Conservation (phyloP, 345 rosid genomes). For the Turnera subulata region DNA sequence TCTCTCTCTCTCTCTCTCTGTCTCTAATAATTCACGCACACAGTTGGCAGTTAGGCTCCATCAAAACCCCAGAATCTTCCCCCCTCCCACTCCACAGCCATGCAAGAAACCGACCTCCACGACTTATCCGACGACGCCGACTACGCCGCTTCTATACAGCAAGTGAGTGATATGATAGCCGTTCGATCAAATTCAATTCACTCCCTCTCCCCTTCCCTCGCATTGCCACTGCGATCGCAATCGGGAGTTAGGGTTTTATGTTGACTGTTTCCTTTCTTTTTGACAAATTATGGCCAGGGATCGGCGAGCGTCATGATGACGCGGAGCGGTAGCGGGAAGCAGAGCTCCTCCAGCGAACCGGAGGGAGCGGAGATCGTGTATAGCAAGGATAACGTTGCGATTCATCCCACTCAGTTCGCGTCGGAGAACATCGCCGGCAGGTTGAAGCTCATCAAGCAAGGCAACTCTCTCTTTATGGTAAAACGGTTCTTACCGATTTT, state of each 20-base stretch:
- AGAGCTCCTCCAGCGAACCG: conserved; percentile 52
- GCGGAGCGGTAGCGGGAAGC: conserved; percentile 57
- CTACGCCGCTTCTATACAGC: conserved; percentile 83
- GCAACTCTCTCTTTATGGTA: conserved; percentile 63
- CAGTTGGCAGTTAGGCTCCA: not conserved
- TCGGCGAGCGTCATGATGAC: conserved; percentile 54
- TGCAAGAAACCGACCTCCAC: conserved; percentile 76
- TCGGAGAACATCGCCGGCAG: conserved; percentile 91
- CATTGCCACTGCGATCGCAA: not conserved
- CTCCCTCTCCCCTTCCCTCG: not conserved
- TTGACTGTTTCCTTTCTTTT: not conserved
- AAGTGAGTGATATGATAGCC: conserved; percentile 31
- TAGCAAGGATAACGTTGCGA: conserved; percentile 73
- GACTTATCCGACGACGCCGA: conserved; percentile 98
- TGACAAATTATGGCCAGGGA: conserved; percentile 36
- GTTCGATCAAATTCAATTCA: conserved; percentile 6
- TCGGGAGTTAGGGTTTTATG: not conserved
- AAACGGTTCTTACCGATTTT: not conserved
- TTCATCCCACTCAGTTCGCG: conserved; percentile 87
- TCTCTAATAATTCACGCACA: no score
- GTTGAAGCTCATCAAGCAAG: conserved; percentile 83
- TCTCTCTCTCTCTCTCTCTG: not conserved
- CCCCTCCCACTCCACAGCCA: no score
- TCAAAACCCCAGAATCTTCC: conserved; percentile 1
- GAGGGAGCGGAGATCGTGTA: conserved; percentile 73